Conservation (phyloP, 2,329 filamentous ascomycete genomes). For the Colletotrichum sp. region DNA sequence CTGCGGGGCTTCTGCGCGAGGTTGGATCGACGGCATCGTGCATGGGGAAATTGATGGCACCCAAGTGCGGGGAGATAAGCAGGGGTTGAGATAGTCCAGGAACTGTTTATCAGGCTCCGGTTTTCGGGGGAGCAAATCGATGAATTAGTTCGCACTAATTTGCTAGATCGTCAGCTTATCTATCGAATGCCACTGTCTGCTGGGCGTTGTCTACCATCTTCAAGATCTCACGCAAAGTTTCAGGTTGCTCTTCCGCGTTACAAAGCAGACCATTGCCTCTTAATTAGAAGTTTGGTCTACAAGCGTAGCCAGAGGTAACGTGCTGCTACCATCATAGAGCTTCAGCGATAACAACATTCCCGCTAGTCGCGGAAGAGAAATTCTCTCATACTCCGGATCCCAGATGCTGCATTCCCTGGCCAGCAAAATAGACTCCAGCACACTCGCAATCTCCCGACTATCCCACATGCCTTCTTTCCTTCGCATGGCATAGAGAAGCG, state of each 20-base stretch:
- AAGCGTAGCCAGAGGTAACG: neutral
- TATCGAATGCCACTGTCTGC: neutral
- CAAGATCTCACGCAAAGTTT: neutral
- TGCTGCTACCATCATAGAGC: neutral
- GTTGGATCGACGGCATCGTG: neutral
- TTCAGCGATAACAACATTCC: neutral
- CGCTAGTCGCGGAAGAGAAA: neutral
- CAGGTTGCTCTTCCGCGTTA: neutral
- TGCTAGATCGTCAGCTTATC: neutral
- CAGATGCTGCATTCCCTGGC: neutral
- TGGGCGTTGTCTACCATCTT: neutral
- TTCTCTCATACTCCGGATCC: neutral
- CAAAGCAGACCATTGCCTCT: neutral
- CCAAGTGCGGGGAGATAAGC: slow-evolving; percentile 13
- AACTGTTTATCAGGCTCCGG: neutral
- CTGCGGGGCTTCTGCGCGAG: neutral
- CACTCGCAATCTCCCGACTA: slow-evolving; percentile 21
- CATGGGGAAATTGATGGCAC: neutral
- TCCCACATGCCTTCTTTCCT: slow-evolving; percentile 26
- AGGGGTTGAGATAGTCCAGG: neutral
- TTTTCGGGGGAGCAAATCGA: neutral
- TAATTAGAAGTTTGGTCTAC: neutral
- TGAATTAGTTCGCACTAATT: neutral
- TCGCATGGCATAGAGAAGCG: slow-evolving; percentile 19
- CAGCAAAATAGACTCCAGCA: neutral